These are phyloP conservation scores for Keithomyces neogunnii DNA, from an alignment of 2,329 filamentous ascomycete species.

Conservation along the genomic window DNA sequence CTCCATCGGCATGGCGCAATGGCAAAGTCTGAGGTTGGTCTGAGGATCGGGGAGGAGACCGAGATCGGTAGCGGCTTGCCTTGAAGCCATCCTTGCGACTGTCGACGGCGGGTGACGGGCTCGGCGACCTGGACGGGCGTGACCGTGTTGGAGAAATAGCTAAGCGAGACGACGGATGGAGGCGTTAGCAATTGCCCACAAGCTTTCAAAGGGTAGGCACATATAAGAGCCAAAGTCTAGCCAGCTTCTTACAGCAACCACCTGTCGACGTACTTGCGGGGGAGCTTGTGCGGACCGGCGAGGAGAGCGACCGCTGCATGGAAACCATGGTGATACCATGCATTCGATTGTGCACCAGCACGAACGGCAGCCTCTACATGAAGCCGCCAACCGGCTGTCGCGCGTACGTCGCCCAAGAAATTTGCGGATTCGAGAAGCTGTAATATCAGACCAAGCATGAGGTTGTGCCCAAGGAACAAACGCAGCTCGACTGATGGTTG, in stretches of 20 bases:
- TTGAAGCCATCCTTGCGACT: slow-evolving; percentile 31
- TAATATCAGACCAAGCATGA: background rate
- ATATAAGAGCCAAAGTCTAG: background rate
- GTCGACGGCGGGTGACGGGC: slow-evolving; percentile 40
- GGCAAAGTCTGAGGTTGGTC: slow-evolving; percentile 32
- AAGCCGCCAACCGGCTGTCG: slow-evolving; percentile 15
- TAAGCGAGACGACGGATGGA: slow-evolving; percentile 14
- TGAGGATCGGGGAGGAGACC: slow-evolving; percentile 43
- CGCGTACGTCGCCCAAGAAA: background rate
- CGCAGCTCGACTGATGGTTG: background rate
- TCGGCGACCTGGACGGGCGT: slow-evolving; percentile 42
- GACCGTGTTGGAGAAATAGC: slow-evolving; percentile 24
- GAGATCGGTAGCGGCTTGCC: slow-evolving; percentile 43
- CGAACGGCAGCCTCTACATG: slow-evolving; percentile 20
- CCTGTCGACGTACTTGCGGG: slow-evolving; percentile 47
- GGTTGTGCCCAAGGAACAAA: background rate
- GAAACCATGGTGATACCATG: slow-evolving; percentile 49
- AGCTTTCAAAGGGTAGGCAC: background rate
- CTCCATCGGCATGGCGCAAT: slow-evolving; percentile 35
- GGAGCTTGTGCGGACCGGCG: slow-evolving; percentile 49
- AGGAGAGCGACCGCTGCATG: slow-evolving; percentile 55
- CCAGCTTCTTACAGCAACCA: background rate
- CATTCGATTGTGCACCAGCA: slow-evolving; percentile 23
- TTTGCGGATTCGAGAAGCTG: background rate
- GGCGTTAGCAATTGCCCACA: slow-evolving; percentile 18